Percentiles rank a stretch among this genome's conserved stretches.
Evolutionary conservation across 2,329 filamentous ascomycete genomes (phyloP).

Genomic region (Colletotrichum gloeosporioides): DNA sequence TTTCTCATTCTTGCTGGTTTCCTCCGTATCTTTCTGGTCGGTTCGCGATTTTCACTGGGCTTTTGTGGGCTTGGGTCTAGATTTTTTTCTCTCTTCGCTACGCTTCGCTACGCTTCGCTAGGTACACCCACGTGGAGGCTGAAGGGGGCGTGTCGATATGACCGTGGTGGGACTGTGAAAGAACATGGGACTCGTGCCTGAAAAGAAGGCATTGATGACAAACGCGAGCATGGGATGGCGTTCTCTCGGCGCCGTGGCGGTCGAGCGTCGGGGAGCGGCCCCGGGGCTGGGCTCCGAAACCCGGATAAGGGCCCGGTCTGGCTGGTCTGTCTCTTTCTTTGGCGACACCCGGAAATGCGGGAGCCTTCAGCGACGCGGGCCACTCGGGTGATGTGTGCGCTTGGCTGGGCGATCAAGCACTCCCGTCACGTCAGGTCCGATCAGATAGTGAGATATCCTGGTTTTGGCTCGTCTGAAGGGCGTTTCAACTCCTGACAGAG

Average conservation of each 20-base stretch:
- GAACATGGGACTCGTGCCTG: background rate
- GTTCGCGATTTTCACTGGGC: background rate
- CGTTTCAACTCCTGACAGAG: background rate
- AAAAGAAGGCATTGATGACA: background rate
- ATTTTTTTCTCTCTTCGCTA: background rate
- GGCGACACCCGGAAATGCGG: background rate
- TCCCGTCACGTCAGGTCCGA: background rate
- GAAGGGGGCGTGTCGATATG: background rate
- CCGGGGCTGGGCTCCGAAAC: background rate
- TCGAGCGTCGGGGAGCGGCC: background rate
- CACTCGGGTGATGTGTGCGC: background rate
- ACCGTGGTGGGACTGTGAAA: background rate
- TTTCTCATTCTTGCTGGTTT: background rate
- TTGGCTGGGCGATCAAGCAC: background rate
- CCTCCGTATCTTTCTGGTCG: background rate
- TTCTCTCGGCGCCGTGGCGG: background rate
- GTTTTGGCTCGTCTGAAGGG: background rate
- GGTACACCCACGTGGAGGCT: slow-evolving; percentile 2
- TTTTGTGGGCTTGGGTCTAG: slow-evolving; percentile 3
- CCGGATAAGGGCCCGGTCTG: background rate
- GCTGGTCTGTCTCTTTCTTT: background rate
- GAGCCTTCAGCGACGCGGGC: background rate
- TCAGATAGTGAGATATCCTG: background rate
- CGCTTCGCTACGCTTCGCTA: background rate
- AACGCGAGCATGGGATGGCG: background rate